Conservation (phyloP, 805 yeast species). For the Brettanomyces custersianus region DNA sequence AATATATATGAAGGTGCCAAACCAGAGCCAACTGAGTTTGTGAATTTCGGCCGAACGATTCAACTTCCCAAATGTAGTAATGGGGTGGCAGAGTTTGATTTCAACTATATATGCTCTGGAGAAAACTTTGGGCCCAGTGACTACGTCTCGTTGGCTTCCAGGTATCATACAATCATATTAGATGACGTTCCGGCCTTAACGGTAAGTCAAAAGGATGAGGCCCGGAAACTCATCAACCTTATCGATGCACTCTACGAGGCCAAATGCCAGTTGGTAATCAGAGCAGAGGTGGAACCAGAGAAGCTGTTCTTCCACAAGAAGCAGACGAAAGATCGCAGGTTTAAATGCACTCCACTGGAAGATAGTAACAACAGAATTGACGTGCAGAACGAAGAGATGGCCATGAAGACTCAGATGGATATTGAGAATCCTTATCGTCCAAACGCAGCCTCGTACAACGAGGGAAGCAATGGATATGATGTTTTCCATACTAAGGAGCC, state of each 20-base stretch:
- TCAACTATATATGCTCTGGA: constrained; percentile 45
- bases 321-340: constrained; percentile 4
- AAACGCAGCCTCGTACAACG: constrained; percentile 54
- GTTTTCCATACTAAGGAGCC: constrained; percentile 15
- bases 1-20: constrained; percentile 7
- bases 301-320: constrained; percentile 56
- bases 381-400: constrained; percentile 59
- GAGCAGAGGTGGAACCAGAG: constrained; percentile 41
- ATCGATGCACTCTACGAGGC: constrained; percentile 65
- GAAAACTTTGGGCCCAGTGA: constrained; percentile 53
- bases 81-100: constrained; percentile 37
- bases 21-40: constrained; percentile 19
- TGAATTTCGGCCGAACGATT: constrained; percentile 49
- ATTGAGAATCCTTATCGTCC: constrained; percentile 60
- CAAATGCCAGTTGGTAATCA: constrained; percentile 47
- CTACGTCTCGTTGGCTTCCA: constrained; percentile 57
- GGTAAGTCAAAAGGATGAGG: constrained; percentile 52
- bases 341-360: constrained; percentile 11
- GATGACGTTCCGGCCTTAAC: constrained; percentile 56
- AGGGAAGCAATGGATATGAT: constrained; percentile 29
- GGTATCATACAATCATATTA: constrained; percentile 45
- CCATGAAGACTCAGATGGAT: constrained; percentile 51
- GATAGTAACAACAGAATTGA: constrained; percentile 5
- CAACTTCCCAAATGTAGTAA: constrained; percentile 35
- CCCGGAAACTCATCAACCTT: constrained; percentile 56